Conservation (phyloP, 352 stramenopile genomes). For the Phytopythium litorale region DNA sequence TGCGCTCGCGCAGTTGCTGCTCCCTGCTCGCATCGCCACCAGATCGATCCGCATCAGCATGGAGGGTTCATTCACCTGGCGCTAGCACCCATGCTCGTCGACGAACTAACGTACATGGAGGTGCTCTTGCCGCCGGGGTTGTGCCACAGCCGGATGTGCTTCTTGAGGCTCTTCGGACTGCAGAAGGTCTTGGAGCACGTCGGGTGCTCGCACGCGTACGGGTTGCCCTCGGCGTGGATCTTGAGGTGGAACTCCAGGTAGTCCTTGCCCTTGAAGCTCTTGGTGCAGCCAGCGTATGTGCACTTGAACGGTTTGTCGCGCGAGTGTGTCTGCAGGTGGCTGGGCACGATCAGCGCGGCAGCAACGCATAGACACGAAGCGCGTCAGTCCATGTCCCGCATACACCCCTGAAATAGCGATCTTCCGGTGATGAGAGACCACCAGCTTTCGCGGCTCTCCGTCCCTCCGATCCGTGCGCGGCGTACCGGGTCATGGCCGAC, state of each 20-base stretch:
- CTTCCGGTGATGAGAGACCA: not conserved
- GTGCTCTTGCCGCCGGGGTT: constrained; percentile 80
- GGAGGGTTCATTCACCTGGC: not conserved
- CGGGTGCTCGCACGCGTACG: constrained; percentile 77
- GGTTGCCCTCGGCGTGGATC: constrained; percentile 76
- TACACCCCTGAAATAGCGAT: constrained; percentile 2
- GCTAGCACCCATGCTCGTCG: not conserved
- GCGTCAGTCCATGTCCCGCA: not conserved
- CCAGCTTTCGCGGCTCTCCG: not conserved
- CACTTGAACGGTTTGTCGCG: constrained; percentile 85
- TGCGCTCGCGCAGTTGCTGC: constrained; percentile 77
- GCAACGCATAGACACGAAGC: constrained; percentile 5
- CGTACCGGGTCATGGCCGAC: constrained; percentile 78
- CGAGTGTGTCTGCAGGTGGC: constrained; percentile 83
- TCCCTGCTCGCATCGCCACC: constrained; percentile 22
- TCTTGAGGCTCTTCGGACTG: constrained; percentile 82
- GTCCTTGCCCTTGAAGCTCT: constrained; percentile 88
- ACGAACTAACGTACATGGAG: constrained; percentile 36
- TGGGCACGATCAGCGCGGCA: constrained; percentile 13
- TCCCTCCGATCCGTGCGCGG: not conserved
- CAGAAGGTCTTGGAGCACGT: constrained; percentile 83
- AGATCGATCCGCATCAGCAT: not conserved
- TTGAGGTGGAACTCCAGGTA: constrained; percentile 86
- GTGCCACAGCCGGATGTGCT: constrained; percentile 80
- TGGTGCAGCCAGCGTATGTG: constrained; percentile 78